These are phyloP conservation scores for Hymenoscyphus salicellus DNA, from an alignment of 2,329 filamentous ascomycete species.

Conservation along the genomic window DNA sequence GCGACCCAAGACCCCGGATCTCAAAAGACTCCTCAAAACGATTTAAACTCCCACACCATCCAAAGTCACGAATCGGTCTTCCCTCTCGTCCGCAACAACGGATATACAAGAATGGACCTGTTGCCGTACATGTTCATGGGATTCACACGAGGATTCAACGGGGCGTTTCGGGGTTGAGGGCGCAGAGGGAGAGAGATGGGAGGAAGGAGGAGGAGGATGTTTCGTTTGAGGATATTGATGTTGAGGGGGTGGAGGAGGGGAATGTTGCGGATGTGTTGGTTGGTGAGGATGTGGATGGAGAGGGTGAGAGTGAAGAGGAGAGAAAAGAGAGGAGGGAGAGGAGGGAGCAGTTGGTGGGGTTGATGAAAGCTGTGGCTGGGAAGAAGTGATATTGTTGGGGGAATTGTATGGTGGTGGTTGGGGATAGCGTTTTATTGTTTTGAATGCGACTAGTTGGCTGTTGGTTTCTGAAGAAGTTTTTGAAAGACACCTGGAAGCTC, in stretches of 20 bases:
- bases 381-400: too few species aligned
- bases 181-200: not conserved
- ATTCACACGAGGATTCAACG: not conserved
- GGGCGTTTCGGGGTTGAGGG: not conserved
- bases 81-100: not conserved
- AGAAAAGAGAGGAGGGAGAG: too few species aligned
- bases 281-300: not conserved
- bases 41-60: not conserved
- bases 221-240: not conserved
- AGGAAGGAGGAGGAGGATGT: not conserved
- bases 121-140: not conserved
- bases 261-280: not conserved
- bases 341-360: too few species aligned
- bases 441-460: too few species aligned
- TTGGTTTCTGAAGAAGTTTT: too few species aligned
- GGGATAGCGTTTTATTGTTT: too few species aligned
- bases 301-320: not conserved
- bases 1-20: not conserved
- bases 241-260: not conserved
- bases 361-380: too few species aligned
- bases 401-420: too few species aligned
- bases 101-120: not conserved
- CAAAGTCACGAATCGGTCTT: not conserved
- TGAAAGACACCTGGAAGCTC: too few species aligned
- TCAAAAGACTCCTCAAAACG: not conserved